Percentiles rank a stretch among this genome's conserved stretches.
Conservation (phyloP, 345 rosid genomes). For the Citrus trifoliata region DNA sequence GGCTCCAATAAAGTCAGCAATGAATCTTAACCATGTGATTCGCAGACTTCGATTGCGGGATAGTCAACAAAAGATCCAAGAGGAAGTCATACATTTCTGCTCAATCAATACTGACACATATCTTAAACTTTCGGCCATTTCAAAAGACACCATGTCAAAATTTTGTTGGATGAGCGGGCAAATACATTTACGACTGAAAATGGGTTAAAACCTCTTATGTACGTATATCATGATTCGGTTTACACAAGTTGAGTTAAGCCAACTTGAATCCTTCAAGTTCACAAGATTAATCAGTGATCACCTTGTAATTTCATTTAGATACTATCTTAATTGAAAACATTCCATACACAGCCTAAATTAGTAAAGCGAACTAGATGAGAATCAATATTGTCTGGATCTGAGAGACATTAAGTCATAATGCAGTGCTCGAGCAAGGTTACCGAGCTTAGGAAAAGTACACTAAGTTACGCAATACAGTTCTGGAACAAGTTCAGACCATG, state of each 20-base stretch:
- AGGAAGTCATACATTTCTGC: too few relatives aligned
- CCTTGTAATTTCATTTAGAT: not conserved
- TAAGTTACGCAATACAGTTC: not conserved
- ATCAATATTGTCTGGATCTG: not conserved
- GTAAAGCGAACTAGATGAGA: not conserved
- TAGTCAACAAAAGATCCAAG: not conserved
- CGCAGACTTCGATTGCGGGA: not conserved
- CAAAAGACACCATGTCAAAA: not conserved
- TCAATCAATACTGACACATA: too few relatives aligned
- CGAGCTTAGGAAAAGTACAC: not conserved
- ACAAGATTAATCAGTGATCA: not conserved
- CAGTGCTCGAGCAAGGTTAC: not conserved
- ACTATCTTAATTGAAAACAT: not conserved
- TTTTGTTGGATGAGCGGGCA: not conserved
- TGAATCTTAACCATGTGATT: not conserved
- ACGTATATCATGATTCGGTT: not conserved
- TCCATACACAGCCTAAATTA: not conserved
- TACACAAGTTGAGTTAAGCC: not conserved
- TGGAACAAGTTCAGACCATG: not conserved
- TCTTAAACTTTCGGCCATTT: too few relatives aligned
- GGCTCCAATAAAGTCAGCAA: not conserved
- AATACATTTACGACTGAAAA: too few relatives aligned
- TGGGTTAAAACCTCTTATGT: too few relatives aligned
- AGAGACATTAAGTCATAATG: not conserved
- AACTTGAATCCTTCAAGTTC: not conserved